Conservation (phyloP, 768 basidiomycete genomes). For the Cystofilobasidium macerans region DNA sequence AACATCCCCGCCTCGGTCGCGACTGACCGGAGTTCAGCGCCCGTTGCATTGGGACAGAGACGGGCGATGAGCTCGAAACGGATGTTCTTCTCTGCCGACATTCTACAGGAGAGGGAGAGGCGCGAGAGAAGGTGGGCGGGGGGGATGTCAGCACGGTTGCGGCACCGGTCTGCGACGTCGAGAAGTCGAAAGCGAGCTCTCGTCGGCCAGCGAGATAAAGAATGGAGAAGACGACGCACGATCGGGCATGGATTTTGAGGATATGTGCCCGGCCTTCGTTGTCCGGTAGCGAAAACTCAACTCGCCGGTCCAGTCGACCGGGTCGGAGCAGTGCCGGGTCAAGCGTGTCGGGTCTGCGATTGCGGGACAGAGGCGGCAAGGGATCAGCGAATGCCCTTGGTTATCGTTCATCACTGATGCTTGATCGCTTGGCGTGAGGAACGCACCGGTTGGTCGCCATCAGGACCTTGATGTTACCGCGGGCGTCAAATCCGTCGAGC, state of each 20-base stretch:
- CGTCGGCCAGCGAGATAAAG: conserved; percentile 18
- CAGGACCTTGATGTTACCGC: conserved; percentile 99
- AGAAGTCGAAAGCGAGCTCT: conserved; percentile 9
- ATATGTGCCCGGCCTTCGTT: conserved; percentile 94
- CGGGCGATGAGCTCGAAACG: conserved; percentile 95
- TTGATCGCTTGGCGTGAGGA: too few relatives aligned
- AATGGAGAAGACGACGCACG: conserved; percentile 42
- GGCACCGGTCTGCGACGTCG: too few relatives aligned
- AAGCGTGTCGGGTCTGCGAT: conserved; percentile 88
- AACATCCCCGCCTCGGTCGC: conserved; percentile 99
- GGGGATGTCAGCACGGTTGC: neutral
- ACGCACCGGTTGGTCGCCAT: conserved; percentile 94
- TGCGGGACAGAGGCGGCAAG: neutral
- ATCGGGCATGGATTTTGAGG: conserved; percentile 87
- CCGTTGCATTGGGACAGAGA: conserved; percentile 93
- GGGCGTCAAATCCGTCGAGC: conserved; percentile 91
- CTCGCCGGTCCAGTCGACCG: conserved; percentile 89
- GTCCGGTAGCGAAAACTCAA: conserved; percentile 91
- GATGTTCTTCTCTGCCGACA: conserved; percentile 94
- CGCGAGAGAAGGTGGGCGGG: neutral
- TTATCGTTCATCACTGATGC: too few relatives aligned
- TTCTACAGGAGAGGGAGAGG: conserved; percentile 44
- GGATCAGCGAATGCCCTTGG: too few relatives aligned
- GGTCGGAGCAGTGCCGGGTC: conserved; percentile 94
- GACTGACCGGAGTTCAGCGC: conserved; percentile 93